These are phyloP conservation scores for Colletotrichum melonis DNA, from an alignment of 2,329 filamentous ascomycete genomes.

Conservation along the genomic window DNA sequence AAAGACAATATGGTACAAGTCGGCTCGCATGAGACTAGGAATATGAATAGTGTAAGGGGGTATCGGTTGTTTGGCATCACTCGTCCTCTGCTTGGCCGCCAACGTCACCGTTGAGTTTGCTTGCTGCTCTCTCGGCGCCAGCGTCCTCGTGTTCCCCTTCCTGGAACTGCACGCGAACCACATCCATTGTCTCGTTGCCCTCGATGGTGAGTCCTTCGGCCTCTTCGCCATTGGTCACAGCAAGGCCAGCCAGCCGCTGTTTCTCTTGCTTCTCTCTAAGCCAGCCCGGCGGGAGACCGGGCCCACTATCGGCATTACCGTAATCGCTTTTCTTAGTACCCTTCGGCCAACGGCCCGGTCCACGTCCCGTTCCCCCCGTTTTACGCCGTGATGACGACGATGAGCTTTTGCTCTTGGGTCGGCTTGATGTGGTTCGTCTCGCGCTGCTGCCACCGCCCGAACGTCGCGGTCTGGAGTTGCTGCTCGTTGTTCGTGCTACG, in stretches of 20 bases:
- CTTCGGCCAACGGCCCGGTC: constrained; percentile 75
- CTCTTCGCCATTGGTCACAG: constrained; percentile 38
- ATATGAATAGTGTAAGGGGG: neutral
- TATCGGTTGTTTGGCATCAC: constrained; percentile 17
- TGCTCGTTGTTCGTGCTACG: constrained; percentile 47
- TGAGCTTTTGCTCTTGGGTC: constrained; percentile 53
- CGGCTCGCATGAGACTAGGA: constrained; percentile 4
- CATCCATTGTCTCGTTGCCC: constrained; percentile 31
- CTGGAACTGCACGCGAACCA: constrained; percentile 34
- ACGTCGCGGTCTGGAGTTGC: constrained; percentile 52
- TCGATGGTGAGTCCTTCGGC: neutral
- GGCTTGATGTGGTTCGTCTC: constrained; percentile 41
- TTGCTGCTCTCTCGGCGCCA: neutral
- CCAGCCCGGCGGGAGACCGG: constrained; percentile 71
- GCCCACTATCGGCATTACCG: constrained; percentile 73
- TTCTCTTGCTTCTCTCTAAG: constrained; percentile 49
- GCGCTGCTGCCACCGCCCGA: constrained; percentile 46
- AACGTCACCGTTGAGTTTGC: neutral
- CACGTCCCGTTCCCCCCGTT: constrained; percentile 71
- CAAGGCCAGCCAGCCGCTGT: constrained; percentile 31
- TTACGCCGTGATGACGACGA: constrained; percentile 59
- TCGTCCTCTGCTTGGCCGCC: constrained; percentile 13
- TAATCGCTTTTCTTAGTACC: constrained; percentile 77
- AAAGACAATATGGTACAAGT: constrained; percentile 8
- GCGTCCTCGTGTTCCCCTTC: neutral